Evolutionary conservation across 805 yeast species (phyloP).

Genomic region (Yarrowia phangngaensis): DNA sequence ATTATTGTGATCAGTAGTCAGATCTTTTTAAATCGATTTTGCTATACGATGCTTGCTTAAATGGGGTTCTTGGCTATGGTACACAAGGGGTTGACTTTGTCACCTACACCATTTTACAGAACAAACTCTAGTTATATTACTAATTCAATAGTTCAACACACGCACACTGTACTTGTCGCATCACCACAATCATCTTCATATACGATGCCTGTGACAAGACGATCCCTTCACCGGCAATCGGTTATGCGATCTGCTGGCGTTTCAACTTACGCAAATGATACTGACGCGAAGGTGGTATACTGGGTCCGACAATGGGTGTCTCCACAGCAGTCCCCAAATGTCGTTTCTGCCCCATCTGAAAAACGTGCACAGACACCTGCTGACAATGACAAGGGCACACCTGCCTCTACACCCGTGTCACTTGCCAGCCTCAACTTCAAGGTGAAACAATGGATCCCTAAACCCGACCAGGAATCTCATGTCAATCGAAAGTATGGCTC

Average conservation of each 20-base stretch:
- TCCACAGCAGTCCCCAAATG: conserved; percentile 21
- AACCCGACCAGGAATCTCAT: conserved; percentile 26
- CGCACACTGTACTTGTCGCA: conserved; percentile 1
- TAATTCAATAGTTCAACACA: neutral
- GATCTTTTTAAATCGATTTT: no score
- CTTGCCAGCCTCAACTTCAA: conserved; percentile 32
- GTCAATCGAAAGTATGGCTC: conserved; percentile 36
- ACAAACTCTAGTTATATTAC: neutral
- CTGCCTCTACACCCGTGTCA: conserved; percentile 27
- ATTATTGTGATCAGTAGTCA: no score
- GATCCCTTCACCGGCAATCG: conserved; percentile 23
- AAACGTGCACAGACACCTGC: conserved; percentile 26
- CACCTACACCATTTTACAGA: neutral
- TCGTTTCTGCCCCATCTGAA: conserved; percentile 17
- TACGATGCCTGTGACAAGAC: conserved; percentile 26
- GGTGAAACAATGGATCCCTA: conserved; percentile 40
- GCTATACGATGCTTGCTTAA: no score
- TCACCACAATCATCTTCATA: conserved; percentile 4
- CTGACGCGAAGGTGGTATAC: conserved; percentile 17
- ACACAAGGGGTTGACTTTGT: no score
- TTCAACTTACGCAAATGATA: conserved; percentile 7
- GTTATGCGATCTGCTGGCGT: conserved; percentile 19
- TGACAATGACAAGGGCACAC: conserved; percentile 27
- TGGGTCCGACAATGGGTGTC: conserved; percentile 27
- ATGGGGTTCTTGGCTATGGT: no score